These are phyloP conservation scores for Coemansia sp. DNA, from an alignment of 192 early-diverging fungal genomes.

Conservation along the genomic window DNA sequence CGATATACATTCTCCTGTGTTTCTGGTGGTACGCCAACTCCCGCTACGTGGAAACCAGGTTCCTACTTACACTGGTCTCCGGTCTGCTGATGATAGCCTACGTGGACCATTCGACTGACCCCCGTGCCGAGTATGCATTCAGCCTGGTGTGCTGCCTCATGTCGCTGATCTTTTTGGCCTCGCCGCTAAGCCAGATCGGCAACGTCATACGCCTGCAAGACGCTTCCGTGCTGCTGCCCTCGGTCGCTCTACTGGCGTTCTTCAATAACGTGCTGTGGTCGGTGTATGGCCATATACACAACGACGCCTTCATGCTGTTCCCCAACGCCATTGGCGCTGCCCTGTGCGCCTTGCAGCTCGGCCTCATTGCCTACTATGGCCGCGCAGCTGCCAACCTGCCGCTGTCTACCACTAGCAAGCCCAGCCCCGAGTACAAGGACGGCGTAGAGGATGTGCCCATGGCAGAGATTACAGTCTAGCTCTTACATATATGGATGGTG, in stretches of 20 bases:
- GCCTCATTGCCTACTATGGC: conserved; percentile 42
- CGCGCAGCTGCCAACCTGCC: conserved; percentile 20
- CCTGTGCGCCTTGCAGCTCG: conserved; percentile 42
- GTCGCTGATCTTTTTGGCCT: conserved; percentile 37
- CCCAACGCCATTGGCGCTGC: conserved; percentile 37
- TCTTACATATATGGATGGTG: neutral
- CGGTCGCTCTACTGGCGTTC: conserved; percentile 31
- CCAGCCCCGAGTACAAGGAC: neutral
- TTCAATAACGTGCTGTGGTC: conserved; percentile 44
- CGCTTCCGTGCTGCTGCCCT: conserved; percentile 47
- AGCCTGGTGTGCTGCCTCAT: conserved; percentile 35
- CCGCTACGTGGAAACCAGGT: conserved; percentile 21
- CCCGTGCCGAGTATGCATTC: conserved; percentile 14
- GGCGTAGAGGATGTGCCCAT: conserved; percentile 16
- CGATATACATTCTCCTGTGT: conserved; percentile 29
- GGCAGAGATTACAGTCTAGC: conserved; percentile 6
- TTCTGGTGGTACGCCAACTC: conserved; percentile 32
- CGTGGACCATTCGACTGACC: conserved; percentile 23
- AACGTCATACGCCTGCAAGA: conserved; percentile 22
- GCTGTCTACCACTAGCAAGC: neutral
- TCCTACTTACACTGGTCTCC: conserved; percentile 2
- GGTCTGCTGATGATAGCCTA: conserved; percentile 16
- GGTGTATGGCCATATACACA: conserved; percentile 29
- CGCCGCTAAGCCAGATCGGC: conserved; percentile 42
- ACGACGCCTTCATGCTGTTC: conserved; percentile 38